Conservation (phyloP, 495 filamentous ascomycete genomes). For the Penicillium canescens region DNA sequence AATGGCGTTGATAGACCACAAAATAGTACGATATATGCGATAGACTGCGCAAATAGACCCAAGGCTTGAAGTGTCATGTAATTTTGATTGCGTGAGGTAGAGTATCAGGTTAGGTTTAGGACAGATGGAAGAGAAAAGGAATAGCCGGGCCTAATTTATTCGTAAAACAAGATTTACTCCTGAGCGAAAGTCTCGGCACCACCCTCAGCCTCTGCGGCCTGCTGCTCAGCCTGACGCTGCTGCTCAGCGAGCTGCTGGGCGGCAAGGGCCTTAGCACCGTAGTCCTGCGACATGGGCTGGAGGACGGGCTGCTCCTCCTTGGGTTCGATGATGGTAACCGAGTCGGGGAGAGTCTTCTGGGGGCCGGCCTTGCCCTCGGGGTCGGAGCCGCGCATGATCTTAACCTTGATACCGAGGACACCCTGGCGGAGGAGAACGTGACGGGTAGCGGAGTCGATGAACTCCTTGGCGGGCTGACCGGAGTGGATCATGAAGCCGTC, state of each 20-base stretch:
- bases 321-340: constrained; percentile 98
- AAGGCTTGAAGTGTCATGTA: constrained; percentile 38
- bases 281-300: constrained; percentile 94
- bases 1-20: no score
- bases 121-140: constrained; percentile 36
- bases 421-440: constrained; percentile 99
- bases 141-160: constrained; percentile 30
- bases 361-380: constrained; percentile 98
- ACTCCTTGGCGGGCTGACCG: constrained; percentile 98
- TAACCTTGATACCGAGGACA: constrained; percentile 99
- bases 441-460: constrained; percentile 96
- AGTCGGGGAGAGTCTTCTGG: constrained; percentile 94
- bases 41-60: no score
- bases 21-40: no score
- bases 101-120: constrained; percentile 37
- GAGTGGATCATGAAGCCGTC: constrained; percentile 99
- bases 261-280: constrained; percentile 92
- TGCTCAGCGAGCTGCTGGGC: constrained; percentile 82
- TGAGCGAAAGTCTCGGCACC: constrained; percentile 43
- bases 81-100: constrained; percentile 47
- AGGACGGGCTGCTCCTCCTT: constrained; percentile 96
- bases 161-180: constrained; percentile 43
- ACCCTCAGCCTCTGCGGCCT: constrained; percentile 51
- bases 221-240: constrained; percentile 63
- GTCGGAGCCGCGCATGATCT: constrained; percentile 99